Percentiles rank a stretch among this genome's conserved stretches.
Conservation (phyloP, 2,329 filamentous ascomycete genomes). For the Scedosporium boydii region DNA sequence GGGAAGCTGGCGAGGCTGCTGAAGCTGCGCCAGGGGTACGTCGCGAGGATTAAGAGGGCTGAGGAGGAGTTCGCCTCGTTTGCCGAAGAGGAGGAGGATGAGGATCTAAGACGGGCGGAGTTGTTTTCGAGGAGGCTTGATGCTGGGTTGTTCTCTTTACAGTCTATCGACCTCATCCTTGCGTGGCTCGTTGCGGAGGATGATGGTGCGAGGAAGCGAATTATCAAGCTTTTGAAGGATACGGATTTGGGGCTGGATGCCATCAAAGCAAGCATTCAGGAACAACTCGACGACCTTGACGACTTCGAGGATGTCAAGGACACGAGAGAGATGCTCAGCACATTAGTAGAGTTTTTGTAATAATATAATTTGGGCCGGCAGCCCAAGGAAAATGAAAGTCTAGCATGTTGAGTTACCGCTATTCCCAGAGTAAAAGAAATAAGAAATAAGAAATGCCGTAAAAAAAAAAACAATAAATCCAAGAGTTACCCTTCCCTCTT, state of each 20-base stretch:
- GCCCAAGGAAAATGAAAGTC: slow-evolving; percentile 13
- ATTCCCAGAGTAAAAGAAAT: slow-evolving; percentile 2
- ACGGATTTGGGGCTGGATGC: slow-evolving; percentile 55
- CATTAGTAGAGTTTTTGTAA: slow-evolving; percentile 40
- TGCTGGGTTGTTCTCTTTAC: slow-evolving; percentile 73
- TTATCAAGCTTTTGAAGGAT: slow-evolving; percentile 55
- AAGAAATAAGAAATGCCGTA: neutral
- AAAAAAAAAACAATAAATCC: slow-evolving; percentile 2
- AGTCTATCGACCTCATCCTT: slow-evolving; percentile 74
- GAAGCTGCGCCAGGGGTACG: slow-evolving; percentile 61
- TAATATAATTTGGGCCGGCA: slow-evolving; percentile 9
- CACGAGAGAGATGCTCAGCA: slow-evolving; percentile 45
- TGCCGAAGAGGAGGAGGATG: slow-evolving; percentile 24
- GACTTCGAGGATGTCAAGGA: slow-evolving; percentile 16
- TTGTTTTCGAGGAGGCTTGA: slow-evolving; percentile 68
- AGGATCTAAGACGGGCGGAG: slow-evolving; percentile 51
- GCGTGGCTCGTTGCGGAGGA: slow-evolving; percentile 93
- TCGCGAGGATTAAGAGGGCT: slow-evolving; percentile 49
- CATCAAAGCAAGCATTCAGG: slow-evolving; percentile 59
- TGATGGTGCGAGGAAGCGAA: slow-evolving; percentile 56
- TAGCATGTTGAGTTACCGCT: slow-evolving; percentile 1
- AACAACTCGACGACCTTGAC: slow-evolving; percentile 36
- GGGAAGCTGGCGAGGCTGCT: slow-evolving; percentile 71
- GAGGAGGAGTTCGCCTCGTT: slow-evolving; percentile 35
- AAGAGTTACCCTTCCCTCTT: neutral